A percentile compares a stretch with the other conserved stretches of the same genome.
These are phyloP conservation scores for Forsythia viridissima DNA, from an alignment of 257 asterid genomes.

Conservation along the genomic window DNA sequence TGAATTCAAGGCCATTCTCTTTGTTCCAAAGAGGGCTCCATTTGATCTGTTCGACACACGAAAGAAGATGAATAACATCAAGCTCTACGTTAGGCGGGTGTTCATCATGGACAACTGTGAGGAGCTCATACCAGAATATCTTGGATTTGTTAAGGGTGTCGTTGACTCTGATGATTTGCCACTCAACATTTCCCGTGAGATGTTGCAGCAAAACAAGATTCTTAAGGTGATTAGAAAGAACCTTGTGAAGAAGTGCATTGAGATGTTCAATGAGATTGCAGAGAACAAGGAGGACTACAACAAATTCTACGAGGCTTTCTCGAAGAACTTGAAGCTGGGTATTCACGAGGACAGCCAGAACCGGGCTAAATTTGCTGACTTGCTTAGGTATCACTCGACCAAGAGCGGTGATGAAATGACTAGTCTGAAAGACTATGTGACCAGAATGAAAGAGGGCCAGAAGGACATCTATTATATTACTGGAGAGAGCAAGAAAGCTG, in stretches of 20 bases:
- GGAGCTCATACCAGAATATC: conserved; percentile 49
- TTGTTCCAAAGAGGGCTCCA: conserved; percentile 46
- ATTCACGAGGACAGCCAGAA: conserved; percentile 49
- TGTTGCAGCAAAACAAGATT: conserved; percentile 47
- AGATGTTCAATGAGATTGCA: conserved; percentile 47
- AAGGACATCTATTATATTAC: conserved; percentile 44
- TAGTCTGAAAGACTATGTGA: conserved; percentile 44
- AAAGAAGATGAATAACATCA: conserved; percentile 49
- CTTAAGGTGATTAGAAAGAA: conserved; percentile 43
- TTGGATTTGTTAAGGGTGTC: conserved; percentile 45
- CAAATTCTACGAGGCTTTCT: conserved; percentile 48
- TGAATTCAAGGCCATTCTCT: conserved; percentile 47
- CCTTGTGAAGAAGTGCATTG: conserved; percentile 50
- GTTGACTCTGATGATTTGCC: conserved; percentile 52
- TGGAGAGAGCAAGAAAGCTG: conserved; percentile 52
- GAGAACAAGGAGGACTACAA: conserved; percentile 47
- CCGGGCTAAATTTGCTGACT: conserved; percentile 41
- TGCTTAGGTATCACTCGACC: conserved; percentile 40
- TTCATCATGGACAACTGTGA: conserved; percentile 54
- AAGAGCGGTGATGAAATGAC: conserved; percentile 48
- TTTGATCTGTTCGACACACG: conserved; percentile 43
- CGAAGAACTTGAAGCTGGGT: conserved; percentile 51
- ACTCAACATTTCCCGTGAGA: conserved; percentile 45
- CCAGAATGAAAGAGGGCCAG: conserved; percentile 48
- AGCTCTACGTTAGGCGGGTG: conserved; percentile 49